Base-by-base conservation (phyloP, 352 stramenopile genomes). In the Pythium apleroticum region DNA sequence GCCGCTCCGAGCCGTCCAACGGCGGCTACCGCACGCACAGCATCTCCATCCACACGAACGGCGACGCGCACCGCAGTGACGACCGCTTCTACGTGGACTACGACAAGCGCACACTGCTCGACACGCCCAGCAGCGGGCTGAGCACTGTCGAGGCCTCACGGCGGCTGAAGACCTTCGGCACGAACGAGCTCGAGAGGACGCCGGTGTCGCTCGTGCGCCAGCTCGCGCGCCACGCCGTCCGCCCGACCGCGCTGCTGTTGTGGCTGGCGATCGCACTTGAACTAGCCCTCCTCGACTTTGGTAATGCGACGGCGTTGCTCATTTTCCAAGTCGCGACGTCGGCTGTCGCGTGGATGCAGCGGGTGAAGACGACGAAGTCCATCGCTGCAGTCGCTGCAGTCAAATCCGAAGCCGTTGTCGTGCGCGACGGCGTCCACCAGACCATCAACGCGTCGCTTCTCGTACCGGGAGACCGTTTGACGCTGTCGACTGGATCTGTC, bases 401-500 rank as follows among this genome's bases (percentile, higher is more conserved):
- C 41, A 95, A 91, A 65, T 86, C 91, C 2, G 80, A 97, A 41
- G 89, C 83, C 8, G 75, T 90, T 31, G 88, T 96, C 17, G 91
- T 97, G 45, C 89, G 93, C 27, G 90, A 98, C 63, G 93, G 91
- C 49, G 77, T 95, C 27, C 88, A 91, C 71, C 74, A 91, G 65
- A 96, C 80, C 30, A 90, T 98, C 43, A 94, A 97, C 72, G 88
- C 89, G 2, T 76, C 90, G 45, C 62, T 90, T 48, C 81, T 99
- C 28, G 96, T 99, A 37, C 96, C 95, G 15, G 97, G 97, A 27
- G 97, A 99, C 74, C 75, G 97, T 43, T 67, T 98, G n/a, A 84
- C 92, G 33, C 74, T 99, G 6, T 75, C 78, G 14, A 72, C 91
- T 9, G 97, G 97, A 19, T 88, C 91, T 3, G 90, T 92, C 14